phyloP scores from a whole-genome alignment of 208 protist genomes.

The Trypanosoma melophagium region DNA sequence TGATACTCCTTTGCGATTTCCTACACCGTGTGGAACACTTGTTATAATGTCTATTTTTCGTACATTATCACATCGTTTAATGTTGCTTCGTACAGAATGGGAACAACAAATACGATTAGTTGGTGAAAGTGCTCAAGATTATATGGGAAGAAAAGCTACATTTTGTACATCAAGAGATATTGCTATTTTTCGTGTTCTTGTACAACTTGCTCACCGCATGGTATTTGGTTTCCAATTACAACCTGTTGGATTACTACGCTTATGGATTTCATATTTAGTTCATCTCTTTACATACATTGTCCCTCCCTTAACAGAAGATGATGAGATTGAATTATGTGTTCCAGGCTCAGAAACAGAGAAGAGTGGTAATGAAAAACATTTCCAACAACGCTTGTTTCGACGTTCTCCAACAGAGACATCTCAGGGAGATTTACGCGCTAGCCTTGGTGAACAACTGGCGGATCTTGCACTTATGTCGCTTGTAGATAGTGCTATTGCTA shows the following conservation, averaged over 20 bases:
- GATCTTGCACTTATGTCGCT: constrained; percentile 68
- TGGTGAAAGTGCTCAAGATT: constrained; percentile 29
- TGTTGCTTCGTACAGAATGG: constrained; percentile 43
- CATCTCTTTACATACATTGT: constrained; percentile 70
- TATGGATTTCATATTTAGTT: constrained; percentile 71
- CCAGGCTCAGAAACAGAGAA: constrained; percentile 26
- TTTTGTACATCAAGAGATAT: constrained; percentile 73
- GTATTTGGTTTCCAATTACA: constrained; percentile 59
- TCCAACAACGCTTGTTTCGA: neutral
- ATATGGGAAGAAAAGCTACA: constrained; percentile 42
- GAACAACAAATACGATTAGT: constrained; percentile 51
- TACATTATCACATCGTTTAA: constrained; percentile 41
- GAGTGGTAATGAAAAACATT: neutral
- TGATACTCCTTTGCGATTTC: constrained; percentile 40
- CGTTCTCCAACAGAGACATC: constrained; percentile 36
- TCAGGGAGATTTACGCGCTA: constrained; percentile 62
- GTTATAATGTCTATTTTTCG: constrained; percentile 60
- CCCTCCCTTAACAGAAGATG: constrained; percentile 45
- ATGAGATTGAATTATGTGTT: constrained; percentile 48
- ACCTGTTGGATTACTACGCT: constrained; percentile 51
- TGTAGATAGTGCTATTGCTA: constrained; percentile 24
- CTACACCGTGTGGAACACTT: constrained; percentile 52
- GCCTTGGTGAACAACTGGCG: constrained; percentile 64
- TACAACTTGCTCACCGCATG: constrained; percentile 57
- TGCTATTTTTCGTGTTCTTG: constrained; percentile 33